A percentile compares a stretch with the other conserved stretches of the same genome.
Evolutionary conservation across 1,284 basidiomycete genomes (phyloP).

Genomic region (Melampsora americana): DNA sequence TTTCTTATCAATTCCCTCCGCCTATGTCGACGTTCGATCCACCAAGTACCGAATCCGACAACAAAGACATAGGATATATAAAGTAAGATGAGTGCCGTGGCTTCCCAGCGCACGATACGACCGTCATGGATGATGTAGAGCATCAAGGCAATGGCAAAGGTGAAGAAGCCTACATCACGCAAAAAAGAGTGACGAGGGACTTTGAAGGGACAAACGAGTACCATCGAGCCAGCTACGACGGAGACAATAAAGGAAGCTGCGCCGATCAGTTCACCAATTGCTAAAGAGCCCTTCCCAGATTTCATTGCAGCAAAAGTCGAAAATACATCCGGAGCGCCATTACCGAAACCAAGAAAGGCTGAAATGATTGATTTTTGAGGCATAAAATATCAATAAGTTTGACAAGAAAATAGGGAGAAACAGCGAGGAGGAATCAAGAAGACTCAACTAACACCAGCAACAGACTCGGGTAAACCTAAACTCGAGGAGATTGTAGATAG

Average conservation of each 20-base stretch:
- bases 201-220: conserved; percentile 86
- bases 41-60: conserved; percentile 77
- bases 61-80: conserved; percentile 75
- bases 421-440: background rate
- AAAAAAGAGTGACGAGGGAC: conserved; percentile 77
- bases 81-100: conserved; percentile 67
- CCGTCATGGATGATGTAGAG: conserved; percentile 77
- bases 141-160: conserved; percentile 69
- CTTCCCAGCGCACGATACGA: conserved; percentile 70
- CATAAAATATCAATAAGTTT: background rate
- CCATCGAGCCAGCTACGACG: conserved; percentile 89
- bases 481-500: conserved; percentile 74
- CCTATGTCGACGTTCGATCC: conserved; percentile 59
- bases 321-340: conserved; percentile 62
- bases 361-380: conserved; percentile 66
- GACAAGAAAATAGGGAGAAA: background rate
- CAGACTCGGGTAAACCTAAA: conserved; percentile 79
- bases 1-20: conserved; percentile 52
- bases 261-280: conserved; percentile 89
- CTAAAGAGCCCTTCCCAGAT: conserved; percentile 76
- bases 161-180: conserved; percentile 91
- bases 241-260: conserved; percentile 94
- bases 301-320: conserved; percentile 91
- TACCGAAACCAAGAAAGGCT: conserved; percentile 84
- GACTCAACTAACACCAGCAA: conserved; percentile 56